phyloP scores from a whole-genome alignment of 345 rosid genomes.

The Salix caprea region DNA sequence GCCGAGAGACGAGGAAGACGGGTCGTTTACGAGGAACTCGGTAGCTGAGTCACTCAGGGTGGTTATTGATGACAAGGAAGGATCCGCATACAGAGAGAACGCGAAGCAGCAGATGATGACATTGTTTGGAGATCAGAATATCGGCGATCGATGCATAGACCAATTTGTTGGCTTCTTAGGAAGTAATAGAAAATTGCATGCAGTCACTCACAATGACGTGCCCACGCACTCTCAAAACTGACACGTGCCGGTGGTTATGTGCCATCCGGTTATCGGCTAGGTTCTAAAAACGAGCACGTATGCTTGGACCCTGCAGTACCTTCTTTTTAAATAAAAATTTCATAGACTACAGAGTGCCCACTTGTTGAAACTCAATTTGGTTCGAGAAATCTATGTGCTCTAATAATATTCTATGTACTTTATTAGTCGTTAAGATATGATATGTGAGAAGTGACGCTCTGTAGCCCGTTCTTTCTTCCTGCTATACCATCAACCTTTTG shows the following conservation, averaged over 20 bases:
- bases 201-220: too few species aligned
- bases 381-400: too few species aligned
- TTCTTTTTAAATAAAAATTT: too few species aligned
- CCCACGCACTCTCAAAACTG: too few species aligned
- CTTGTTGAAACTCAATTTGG: too few species aligned
- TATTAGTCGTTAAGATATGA: background rate
- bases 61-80: slow-evolving; percentile 31
- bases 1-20: slow-evolving; percentile 31
- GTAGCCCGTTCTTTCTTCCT: background rate
- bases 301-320: too few species aligned
- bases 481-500: background rate
- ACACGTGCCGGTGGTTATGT: too few species aligned
- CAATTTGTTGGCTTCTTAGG: background rate
- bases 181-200: background rate
- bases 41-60: slow-evolving; percentile 39
- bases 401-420: too few species aligned
- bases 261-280: too few species aligned
- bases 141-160: background rate
- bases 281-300: too few species aligned
- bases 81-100: slow-evolving; percentile 2
- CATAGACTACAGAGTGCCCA: too few species aligned
- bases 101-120: background rate
- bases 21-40: slow-evolving; percentile 30
- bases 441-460: background rate
- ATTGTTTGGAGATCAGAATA: background rate